Evolutionary conservation across 306 rosid genomes (phyloP).

Genomic region (Gynostemma pentaphyllum): DNA sequence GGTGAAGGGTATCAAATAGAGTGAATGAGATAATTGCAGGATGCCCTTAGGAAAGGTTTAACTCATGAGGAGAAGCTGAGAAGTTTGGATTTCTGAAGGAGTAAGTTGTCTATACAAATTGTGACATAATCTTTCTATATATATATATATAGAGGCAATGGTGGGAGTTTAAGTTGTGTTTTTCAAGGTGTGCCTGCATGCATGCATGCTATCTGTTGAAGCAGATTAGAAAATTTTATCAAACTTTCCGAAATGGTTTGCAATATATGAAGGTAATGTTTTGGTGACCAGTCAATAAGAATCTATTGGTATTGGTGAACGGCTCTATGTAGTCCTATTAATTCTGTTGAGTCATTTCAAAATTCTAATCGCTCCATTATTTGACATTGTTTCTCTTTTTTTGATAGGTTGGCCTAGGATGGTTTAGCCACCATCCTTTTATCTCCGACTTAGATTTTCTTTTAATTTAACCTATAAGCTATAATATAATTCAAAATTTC

Average conservation of each 20-base stretch:
- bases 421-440: constrained; percentile 38
- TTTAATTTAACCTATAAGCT: no score
- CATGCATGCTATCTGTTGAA: constrained; percentile 12
- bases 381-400: neutral
- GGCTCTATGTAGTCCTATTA: neutral
- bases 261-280: constrained; percentile 81
- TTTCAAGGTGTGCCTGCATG: constrained; percentile 53
- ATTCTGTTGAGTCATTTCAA: no score
- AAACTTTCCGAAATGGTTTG: constrained; percentile 91
- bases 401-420: constrained; percentile 81
- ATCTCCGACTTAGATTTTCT: neutral
- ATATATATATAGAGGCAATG: constrained; percentile 69
- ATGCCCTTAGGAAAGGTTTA: constrained; percentile 60
- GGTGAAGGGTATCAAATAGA: constrained; percentile 27
- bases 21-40: constrained; percentile 30
- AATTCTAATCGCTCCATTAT: no score
- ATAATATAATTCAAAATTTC: no score
- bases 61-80: constrained; percentile 43
- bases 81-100: constrained; percentile 53
- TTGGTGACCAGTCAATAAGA: neutral
- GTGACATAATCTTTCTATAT: no score
- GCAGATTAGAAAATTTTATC: constrained; percentile 92
- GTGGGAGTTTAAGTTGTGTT: constrained; percentile 98
- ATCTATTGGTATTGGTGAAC: neutral
- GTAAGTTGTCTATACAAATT: constrained; percentile 31